These are phyloP conservation scores for Stagonosporopsis chrysanthemi DNA, from an alignment of 2,329 filamentous ascomycete genomes.

Conservation along the genomic window DNA sequence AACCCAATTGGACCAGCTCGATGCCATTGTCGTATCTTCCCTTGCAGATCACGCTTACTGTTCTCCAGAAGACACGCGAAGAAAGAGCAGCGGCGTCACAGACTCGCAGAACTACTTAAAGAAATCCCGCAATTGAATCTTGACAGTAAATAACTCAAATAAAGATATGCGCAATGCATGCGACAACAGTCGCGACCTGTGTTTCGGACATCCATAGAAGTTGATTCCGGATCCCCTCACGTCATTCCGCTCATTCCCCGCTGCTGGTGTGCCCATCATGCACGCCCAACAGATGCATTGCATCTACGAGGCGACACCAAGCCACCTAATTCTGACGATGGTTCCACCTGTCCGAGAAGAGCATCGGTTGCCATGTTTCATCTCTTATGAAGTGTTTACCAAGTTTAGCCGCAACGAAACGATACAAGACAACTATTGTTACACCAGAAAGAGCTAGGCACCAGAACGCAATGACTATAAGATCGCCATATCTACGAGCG, in stretches of 20 bases:
- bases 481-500: slow-evolving; percentile 3
- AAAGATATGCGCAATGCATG: background rate
- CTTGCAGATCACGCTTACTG: background rate
- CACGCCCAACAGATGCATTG: background rate
- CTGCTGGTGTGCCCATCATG: slow-evolving; percentile 3
- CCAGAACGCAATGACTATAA: slow-evolving; percentile 14
- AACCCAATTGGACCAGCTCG: slow-evolving; percentile 2
- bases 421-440: slow-evolving; percentile 13
- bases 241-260: slow-evolving; percentile 15
- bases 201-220: background rate
- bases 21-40: background rate
- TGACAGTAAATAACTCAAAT: too few relatives aligned
- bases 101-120: background rate
- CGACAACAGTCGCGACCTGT: background rate
- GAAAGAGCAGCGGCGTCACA: background rate
- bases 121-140: background rate
- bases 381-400: background rate
- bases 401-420: slow-evolving; percentile 20
- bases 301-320: background rate
- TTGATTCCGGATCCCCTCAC: slow-evolving; percentile 16
- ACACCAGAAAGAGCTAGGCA: slow-evolving; percentile 14
- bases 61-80: background rate
- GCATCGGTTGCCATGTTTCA: slow-evolving; percentile 9
- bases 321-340: background rate
- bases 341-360: background rate